Evolutionary conservation across 768 basidiomycete genomes (phyloP), one percentile per base, ranked within the genome.

Genomic region (Kwoniella bestiolae): DNA sequence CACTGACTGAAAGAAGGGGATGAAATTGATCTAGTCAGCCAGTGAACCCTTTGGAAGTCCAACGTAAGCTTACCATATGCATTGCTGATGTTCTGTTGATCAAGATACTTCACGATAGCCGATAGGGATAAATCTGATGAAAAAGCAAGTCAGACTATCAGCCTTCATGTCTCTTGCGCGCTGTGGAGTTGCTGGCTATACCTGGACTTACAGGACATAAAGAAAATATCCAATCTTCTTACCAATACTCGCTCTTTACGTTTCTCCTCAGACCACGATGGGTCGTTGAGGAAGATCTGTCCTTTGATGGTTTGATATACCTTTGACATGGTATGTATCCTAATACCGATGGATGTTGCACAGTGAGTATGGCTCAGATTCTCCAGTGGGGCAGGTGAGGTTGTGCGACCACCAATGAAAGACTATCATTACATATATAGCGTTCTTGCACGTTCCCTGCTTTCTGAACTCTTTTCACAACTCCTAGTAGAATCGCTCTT

Each of bases 191-290:
- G 3, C 11, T 21, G 6, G 4, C 2, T 26, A 11, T 3, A 51
- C 8, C 12, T 12, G 12, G 7, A n/a, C 35, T 32, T 44, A 51
- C 32, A 61, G 9, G 49, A 34, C 60, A 61, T 61, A 49, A 61
- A 46, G 35, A 61, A 61, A 21, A 61, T 18, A 29, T 61, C 60
- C 29, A 61, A 35, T 61, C 60, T 23, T 23, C 60, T 34, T 7
- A 61, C 60, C 5, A 61, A 34, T 2, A 49, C 46, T 26, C 31
- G 35, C 9, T 59, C 44, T 57, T 28, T n/a, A 28, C 56, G 41
- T 44, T 57, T 57, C 35, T 57, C 56, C 25, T 57, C 56, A 9
- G 56, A 57, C 56, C 50, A 51, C 4, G 12, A 26, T 25, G 56
- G 56, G 23, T 57, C 56, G 23, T 57, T 57, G 11, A 57, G 56